Percentiles rank a stretch among this genome's conserved stretches.
phyloP scores from a whole-genome alignment of 306 rosid species.

The Malus sieversii region DNA sequence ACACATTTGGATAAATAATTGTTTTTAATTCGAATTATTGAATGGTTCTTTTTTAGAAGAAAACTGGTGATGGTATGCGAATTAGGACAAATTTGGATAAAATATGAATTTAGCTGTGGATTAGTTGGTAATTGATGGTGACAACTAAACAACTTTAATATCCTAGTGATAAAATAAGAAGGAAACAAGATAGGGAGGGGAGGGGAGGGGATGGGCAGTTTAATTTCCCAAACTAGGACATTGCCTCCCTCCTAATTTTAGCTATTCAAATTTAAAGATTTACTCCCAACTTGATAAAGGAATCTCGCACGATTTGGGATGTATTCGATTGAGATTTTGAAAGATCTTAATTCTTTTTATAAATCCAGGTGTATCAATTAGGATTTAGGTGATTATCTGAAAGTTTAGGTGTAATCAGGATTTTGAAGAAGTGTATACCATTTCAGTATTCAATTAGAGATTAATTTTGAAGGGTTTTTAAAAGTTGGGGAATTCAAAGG shows the following conservation, averaged over 20 bases:
- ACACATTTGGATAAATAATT: not conserved
- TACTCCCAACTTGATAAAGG: not conserved
- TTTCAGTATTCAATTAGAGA: too few relatives aligned
- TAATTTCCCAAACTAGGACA: not conserved
- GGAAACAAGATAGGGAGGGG: not conserved
- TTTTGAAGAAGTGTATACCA: too few relatives aligned
- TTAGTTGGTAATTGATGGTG: not conserved
- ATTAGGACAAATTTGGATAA: not conserved
- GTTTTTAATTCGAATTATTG: not conserved
- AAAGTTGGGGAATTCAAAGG: too few relatives aligned
- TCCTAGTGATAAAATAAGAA: not conserved
- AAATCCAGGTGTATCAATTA: too few relatives aligned
- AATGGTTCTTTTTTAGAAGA: not conserved
- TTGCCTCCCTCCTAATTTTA: not conserved
- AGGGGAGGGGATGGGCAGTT: not conserved
- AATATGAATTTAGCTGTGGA: not conserved
- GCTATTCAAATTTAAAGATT: not conserved
- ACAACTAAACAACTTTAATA: not conserved
- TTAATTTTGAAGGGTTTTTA: too few relatives aligned
- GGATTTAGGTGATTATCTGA: too few relatives aligned
- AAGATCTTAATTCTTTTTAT: too few relatives aligned
- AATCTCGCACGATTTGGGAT: too few relatives aligned
- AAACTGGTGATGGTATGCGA: not conserved
- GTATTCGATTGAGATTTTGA: too few relatives aligned
- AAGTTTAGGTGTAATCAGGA: too few relatives aligned